A percentile compares a stretch with the other conserved stretches of the same genome.
These are phyloP conservation scores for Achlya hypogyna DNA, from an alignment of 352 stramenopile species.

Conservation along the genomic window DNA sequence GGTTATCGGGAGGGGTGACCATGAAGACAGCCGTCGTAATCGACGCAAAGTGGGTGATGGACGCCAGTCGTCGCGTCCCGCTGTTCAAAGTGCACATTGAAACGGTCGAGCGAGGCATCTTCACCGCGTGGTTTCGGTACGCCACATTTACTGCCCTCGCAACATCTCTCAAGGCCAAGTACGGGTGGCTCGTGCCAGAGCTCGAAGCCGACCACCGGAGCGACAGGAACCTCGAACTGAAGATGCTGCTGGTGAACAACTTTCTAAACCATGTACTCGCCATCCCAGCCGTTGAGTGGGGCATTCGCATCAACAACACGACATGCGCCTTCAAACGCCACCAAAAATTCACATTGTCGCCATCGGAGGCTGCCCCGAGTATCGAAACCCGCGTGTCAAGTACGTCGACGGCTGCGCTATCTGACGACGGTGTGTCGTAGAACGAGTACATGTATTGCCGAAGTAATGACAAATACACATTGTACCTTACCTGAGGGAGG, in stretches of 20 bases:
- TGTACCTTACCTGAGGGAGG: too few species aligned
- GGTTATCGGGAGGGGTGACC: not conserved
- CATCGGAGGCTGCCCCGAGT: too few species aligned
- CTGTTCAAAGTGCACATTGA: not conserved
- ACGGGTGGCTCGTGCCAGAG: constrained; percentile 71
- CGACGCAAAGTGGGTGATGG: not conserved
- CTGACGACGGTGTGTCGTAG: too few species aligned
- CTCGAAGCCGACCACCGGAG: constrained; percentile 77
- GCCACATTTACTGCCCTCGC: constrained; percentile 32
- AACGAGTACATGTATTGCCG: too few species aligned
- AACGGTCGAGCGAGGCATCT: not conserved
- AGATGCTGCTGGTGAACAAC: constrained; percentile 79
- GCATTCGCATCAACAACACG: constrained; percentile 85
- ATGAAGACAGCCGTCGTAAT: not conserved
- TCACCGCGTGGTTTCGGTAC: not conserved
- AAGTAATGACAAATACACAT: too few species aligned
- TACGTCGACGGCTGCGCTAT: too few species aligned
- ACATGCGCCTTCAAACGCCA: constrained; percentile 77
- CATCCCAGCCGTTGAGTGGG: constrained; percentile 80
- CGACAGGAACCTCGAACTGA: constrained; percentile 73
- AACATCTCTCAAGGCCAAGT: constrained; percentile 72
- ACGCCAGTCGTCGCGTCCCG: not conserved
- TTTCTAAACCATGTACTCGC: constrained; percentile 80
- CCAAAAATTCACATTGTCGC: not conserved
- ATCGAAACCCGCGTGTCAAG: too few species aligned